A percentile compares a stretch with the other conserved stretches of the same genome.
Conservation (phyloP, 345 rosid genomes). For the Citrus reticulata region DNA sequence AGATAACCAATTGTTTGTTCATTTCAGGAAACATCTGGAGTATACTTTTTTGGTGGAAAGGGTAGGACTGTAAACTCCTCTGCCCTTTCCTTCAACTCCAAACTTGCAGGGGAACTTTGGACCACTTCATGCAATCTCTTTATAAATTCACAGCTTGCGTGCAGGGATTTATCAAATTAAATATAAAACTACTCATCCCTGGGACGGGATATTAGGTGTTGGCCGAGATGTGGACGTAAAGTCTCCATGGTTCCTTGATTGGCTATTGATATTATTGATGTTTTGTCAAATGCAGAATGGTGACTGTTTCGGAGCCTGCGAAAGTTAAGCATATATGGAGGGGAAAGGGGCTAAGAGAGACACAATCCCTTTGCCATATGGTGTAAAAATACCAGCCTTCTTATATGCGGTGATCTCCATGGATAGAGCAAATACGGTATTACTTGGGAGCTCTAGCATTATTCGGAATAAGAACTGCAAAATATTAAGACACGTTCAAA, state of each 20-base stretch:
- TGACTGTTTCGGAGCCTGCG: neutral
- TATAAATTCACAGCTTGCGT: constrained; percentile 31
- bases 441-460: too few relatives aligned
- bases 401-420: neutral
- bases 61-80: constrained; percentile 64
- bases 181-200: neutral
- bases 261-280: neutral
- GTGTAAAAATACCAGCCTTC: neutral
- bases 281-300: neutral
- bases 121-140: constrained; percentile 45
- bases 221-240: neutral
- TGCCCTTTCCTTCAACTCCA: constrained; percentile 35
- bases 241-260: neutral
- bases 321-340: neutral
- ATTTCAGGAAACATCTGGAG: constrained; percentile 66
- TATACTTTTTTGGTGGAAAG: constrained; percentile 76
- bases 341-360: neutral
- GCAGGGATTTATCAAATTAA: constrained; percentile 13
- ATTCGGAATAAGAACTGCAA: too few relatives aligned
- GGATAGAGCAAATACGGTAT: too few relatives aligned
- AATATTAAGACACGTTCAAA: neutral
- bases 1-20: constrained; percentile 2
- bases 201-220: neutral
- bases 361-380: neutral
- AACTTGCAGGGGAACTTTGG: constrained; percentile 67